A percentile compares a stretch with the other conserved stretches of the same genome.
phyloP scores from a whole-genome alignment of 2,329 filamentous ascomycete species.

The Tolypocladium amazonense region DNA sequence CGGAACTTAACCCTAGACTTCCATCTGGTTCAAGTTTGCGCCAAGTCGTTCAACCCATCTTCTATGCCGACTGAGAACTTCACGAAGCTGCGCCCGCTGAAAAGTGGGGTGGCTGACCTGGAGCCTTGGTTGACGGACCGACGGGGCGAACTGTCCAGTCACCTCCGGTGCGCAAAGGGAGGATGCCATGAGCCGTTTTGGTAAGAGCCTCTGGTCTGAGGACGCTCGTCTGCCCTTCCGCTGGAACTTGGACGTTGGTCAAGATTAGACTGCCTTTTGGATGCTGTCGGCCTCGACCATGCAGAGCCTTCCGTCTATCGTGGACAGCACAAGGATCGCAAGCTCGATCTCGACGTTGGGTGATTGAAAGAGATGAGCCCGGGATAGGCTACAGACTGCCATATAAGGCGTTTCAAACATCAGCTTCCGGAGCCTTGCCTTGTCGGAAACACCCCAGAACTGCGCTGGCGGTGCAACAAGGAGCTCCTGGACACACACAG shows the following conservation, averaged over 20 bases:
- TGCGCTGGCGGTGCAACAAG: constrained; percentile 22
- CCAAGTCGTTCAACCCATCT: constrained; percentile 58
- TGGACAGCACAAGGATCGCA: constrained; percentile 8
- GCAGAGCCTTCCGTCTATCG: constrained; percentile 11
- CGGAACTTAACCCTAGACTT: constrained; percentile 97
- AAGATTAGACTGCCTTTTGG: constrained; percentile 25
- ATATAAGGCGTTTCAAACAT: constrained; percentile 24
- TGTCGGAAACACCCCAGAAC: constrained; percentile 32
- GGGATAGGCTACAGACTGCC: constrained; percentile 38
- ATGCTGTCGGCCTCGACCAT: constrained; percentile 14
- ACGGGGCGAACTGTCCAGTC: constrained; percentile 46
- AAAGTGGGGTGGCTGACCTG: constrained; percentile 32
- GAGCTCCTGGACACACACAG: constrained; percentile 32
- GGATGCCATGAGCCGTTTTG: constrained; percentile 63
- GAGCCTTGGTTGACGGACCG: constrained; percentile 32
- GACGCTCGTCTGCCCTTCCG: constrained; percentile 64
- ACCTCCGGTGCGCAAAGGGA: constrained; percentile 44
- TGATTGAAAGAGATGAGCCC: constrained; percentile 26
- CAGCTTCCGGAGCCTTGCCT: constrained; percentile 20
- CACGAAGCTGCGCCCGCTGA: constrained; percentile 32
- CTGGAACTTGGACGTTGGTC: constrained; percentile 53
- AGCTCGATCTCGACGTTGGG: constrained; percentile 4
- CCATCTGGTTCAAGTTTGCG: constrained; percentile 66
- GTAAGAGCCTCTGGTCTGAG: constrained; percentile 63
- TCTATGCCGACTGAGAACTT: constrained; percentile 40